Evolutionary conservation across 441 rosid species (phyloP).

Genomic region (Erysimum cheiri): DNA sequence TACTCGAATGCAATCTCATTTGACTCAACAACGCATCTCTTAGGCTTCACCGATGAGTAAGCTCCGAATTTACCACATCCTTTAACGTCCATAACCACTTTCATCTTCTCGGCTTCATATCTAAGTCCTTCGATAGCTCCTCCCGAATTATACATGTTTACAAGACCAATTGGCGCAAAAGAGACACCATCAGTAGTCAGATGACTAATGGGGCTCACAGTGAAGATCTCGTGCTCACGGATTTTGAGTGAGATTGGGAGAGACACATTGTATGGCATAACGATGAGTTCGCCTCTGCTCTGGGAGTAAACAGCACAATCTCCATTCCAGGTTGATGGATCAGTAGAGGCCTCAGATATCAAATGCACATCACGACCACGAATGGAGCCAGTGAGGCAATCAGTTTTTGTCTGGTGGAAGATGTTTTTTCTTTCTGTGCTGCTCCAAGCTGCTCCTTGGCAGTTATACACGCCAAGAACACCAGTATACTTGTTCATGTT

Average conservation of each 20-base stretch:
- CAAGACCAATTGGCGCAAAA: constrained; percentile 83
- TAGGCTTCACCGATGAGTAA: constrained; percentile 75
- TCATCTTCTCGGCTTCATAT: constrained; percentile 54
- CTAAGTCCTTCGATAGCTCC: constrained; percentile 73
- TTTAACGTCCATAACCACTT: constrained; percentile 61
- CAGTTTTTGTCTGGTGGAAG: constrained; percentile 63
- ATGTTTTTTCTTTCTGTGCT: constrained; percentile 68
- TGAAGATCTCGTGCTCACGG: constrained; percentile 64
- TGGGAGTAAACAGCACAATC: constrained; percentile 65
- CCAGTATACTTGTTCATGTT: constrained; percentile 95
- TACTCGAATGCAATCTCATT: constrained; percentile 56
- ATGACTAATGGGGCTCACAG: constrained; percentile 67
- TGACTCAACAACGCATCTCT: constrained; percentile 63
- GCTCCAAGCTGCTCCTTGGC: constrained; percentile 99
- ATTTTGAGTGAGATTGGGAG: constrained; percentile 80
- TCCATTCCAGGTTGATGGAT: constrained; percentile 59
- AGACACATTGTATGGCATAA: constrained; percentile 66
- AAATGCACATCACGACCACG: constrained; percentile 78
- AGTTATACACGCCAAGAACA: constrained; percentile 82
- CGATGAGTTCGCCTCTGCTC: constrained; percentile 52
- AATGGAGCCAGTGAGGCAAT: constrained; percentile 58
- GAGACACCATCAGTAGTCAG: constrained; percentile 55
- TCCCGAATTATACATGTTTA: constrained; percentile 84
- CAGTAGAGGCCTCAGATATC: constrained; percentile 68
- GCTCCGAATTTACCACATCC: constrained; percentile 87